phyloP scores from a whole-genome alignment of 768 basidiomycete species.

The Chalciporus pseudorubinellus region DNA sequence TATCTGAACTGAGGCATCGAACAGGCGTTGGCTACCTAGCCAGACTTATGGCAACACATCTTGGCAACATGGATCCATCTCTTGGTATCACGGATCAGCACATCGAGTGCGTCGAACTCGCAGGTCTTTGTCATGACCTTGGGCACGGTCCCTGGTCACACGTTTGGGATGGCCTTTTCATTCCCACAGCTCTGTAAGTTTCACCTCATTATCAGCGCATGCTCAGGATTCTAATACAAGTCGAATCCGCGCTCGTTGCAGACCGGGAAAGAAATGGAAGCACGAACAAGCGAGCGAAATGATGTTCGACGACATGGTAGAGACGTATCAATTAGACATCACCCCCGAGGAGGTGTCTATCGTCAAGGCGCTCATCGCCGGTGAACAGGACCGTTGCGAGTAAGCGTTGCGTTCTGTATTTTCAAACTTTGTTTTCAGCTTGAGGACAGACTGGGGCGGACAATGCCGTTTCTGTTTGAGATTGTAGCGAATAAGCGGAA shows the following conservation, averaged over 20 bases:
- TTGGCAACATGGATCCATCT: slow-evolving; percentile 56
- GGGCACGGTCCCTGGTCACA: slow-evolving; percentile 88
- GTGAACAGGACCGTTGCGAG: slow-evolving; percentile 52
- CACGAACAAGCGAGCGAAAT: slow-evolving; percentile 80
- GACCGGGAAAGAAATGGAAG: slow-evolving; percentile 53
- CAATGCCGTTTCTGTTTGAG: slow-evolving; percentile 77
- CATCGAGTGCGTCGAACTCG: slow-evolving; percentile 72
- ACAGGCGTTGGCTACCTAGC: slow-evolving; percentile 76
- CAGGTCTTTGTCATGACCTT: slow-evolving; percentile 81
- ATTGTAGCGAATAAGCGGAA: slow-evolving; percentile 82
- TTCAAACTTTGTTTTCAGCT: too few species aligned
- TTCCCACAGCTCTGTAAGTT: slow-evolving; percentile 64
- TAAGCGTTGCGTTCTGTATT: slow-evolving; percentile 30
- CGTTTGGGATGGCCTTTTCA: slow-evolving; percentile 76
- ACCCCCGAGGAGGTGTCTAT: slow-evolving; percentile 49
- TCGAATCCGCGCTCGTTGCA: slow-evolving; percentile 17
- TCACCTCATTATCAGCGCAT: not conserved
- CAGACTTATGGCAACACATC: slow-evolving; percentile 55
- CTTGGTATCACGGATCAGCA: slow-evolving; percentile 70
- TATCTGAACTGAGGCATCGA: not conserved
- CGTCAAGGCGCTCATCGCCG: slow-evolving; percentile 78
- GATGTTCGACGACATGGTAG: slow-evolving; percentile 74
- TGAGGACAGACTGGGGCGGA: slow-evolving; percentile 31
- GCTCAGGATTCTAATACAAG: not conserved
- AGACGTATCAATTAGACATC: slow-evolving; percentile 52